A percentile compares a stretch with the other conserved stretches of the same genome.
These are phyloP conservation scores for Fusarium sp. DNA, from an alignment of 2,329 filamentous ascomycete species.

Conservation along the genomic window DNA sequence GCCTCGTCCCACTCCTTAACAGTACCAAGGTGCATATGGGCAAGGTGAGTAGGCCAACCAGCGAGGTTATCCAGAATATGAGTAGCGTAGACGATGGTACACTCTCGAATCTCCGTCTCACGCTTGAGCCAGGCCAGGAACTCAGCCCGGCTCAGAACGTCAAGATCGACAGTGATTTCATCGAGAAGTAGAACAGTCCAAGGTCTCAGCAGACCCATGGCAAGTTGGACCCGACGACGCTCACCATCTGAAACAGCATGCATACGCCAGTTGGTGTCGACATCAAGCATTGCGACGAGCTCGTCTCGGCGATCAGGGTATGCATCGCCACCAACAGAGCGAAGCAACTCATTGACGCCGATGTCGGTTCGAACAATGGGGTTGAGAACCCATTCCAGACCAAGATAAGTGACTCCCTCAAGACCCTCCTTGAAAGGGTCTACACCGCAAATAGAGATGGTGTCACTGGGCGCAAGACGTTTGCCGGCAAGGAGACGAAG, in stretches of 20 bases:
- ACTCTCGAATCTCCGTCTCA: constrained; percentile 84
- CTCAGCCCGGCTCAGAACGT: constrained; percentile 84
- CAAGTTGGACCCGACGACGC: constrained; percentile 88
- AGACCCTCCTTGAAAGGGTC: constrained; percentile 93
- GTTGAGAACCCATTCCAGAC: constrained; percentile 98
- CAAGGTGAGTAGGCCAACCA: constrained; percentile 93
- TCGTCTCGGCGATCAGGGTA: constrained; percentile 88
- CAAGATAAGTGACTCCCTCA: constrained; percentile 96
- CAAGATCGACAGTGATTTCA: constrained; percentile 96
- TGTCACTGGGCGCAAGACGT: constrained; percentile 82
- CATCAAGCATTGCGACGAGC: constrained; percentile 87
- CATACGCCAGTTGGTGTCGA: constrained; percentile 94
- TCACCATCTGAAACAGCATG: constrained; percentile 96
- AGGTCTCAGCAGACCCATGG: constrained; percentile 92
- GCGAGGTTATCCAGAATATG: constrained; percentile 97
- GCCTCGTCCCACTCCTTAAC: constrained; percentile 89
- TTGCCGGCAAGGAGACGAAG: constrained; percentile 95
- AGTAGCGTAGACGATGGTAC: constrained; percentile 96
- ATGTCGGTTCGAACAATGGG: constrained; percentile 96
- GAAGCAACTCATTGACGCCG: constrained; percentile 85
- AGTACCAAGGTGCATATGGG: constrained; percentile 91
- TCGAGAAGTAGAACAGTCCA: constrained; percentile 94
- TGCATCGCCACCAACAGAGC: constrained; percentile 85
- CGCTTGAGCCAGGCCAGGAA: constrained; percentile 88
- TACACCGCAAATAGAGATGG: constrained; percentile 81